phyloP scores from a whole-genome alignment of 805 yeast genomes.

The Kregervanrija fluxuum region DNA sequence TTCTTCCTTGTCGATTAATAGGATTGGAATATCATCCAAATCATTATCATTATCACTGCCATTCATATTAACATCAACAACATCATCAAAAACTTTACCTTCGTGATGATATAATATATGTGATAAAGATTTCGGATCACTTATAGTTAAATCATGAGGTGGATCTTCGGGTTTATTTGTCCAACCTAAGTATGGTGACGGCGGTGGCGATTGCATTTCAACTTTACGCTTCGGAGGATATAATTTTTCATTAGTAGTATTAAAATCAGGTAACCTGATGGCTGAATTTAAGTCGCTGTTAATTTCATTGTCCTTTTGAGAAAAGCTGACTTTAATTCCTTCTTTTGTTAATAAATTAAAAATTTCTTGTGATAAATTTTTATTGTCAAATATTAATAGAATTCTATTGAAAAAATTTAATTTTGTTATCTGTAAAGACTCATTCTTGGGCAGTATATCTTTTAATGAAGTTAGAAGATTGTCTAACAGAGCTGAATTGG shows the following conservation, averaged over 20 bases:
- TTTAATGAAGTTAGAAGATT: conserved; percentile 14
- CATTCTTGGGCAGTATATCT: conserved; percentile 7
- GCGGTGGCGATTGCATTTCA: conserved; percentile 30
- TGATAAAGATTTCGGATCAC: conserved; percentile 25
- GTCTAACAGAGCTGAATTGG: conserved; percentile 12
- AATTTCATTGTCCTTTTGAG: conserved; percentile 14
- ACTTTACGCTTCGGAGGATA: conserved; percentile 23
- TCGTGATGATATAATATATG: conserved; percentile 22
- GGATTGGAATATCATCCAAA: conserved; percentile 18
- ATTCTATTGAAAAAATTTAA: conserved; percentile 23
- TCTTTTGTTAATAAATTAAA: conserved; percentile 11
- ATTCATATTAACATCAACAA: not conserved
- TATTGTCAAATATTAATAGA: conserved; percentile 19
- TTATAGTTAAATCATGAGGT: conserved; percentile 24
- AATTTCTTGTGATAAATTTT: conserved; percentile 10
- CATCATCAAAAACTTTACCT: conserved; percentile 14
- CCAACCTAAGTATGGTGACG: conserved; percentile 29
- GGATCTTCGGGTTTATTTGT: conserved; percentile 26
- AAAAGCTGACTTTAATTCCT: conserved; percentile 17
- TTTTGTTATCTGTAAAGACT: conserved; percentile 1
- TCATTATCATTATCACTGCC: not conserved
- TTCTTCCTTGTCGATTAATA: conserved; percentile 23
- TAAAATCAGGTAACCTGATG: no score
- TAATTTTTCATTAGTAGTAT: conserved; percentile 4
- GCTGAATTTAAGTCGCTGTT: not conserved